Evolutionary conservation across 768 basidiomycete species (phyloP).

Genomic region (Sarcodon aspratus): DNA sequence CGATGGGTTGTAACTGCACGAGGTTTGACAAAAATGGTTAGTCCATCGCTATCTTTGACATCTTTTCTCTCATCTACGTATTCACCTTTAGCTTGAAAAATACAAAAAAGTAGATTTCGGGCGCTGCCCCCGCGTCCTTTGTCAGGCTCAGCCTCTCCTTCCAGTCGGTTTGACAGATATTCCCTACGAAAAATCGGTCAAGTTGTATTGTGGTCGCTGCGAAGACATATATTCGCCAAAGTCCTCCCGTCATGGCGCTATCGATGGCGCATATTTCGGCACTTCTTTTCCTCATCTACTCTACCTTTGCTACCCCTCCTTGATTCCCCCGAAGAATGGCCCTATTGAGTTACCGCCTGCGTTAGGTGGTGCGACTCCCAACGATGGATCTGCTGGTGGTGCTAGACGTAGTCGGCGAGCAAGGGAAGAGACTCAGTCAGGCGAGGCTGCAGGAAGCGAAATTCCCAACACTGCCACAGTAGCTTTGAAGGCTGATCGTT

Average conservation of each 20-base stretch:
- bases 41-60: constrained; percentile 2
- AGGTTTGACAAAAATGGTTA: constrained; percentile 91
- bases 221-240: constrained; percentile 99
- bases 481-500: constrained; percentile 85
- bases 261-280: constrained; percentile 98
- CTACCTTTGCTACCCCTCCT: constrained; percentile 92
- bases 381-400: background rate
- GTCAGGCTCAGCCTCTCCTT: constrained; percentile 88
- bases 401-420: constrained; percentile 19
- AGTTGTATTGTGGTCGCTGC: constrained; percentile 96
- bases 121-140: constrained; percentile 94
- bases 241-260: constrained; percentile 90
- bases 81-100: constrained; percentile 65
- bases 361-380: constrained; percentile 15
- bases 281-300: constrained; percentile 96
- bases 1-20: constrained; percentile 94
- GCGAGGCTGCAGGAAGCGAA: constrained; percentile 44
- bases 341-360: constrained; percentile 26
- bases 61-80: background rate
- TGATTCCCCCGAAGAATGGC: constrained; percentile 76
- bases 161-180: constrained; percentile 95
- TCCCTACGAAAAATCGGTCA: constrained; percentile 98
- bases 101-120: constrained; percentile 98
- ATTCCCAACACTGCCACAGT: constrained; percentile 67
- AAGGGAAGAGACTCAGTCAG: constrained; percentile 40